These are phyloP conservation scores for Penstemon barbatus DNA, from an alignment of 257 asterid genomes.

Conservation along the genomic window DNA sequence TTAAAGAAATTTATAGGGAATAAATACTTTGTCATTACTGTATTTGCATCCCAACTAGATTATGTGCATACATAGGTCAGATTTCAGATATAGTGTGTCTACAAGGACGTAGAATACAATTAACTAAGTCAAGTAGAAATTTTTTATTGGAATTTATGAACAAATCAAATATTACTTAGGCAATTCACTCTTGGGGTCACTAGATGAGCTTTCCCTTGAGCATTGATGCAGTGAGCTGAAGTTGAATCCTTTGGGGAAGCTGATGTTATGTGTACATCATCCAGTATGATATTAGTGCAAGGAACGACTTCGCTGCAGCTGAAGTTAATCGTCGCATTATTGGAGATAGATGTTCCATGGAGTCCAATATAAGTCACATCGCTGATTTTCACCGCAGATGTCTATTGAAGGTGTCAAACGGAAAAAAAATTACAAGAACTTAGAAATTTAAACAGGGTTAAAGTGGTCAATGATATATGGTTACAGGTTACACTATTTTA, in stretches of 20 bases:
- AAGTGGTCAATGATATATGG: background rate
- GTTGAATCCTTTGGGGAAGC: constrained; percentile 9
- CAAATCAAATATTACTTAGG: background rate
- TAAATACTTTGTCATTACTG: no score
- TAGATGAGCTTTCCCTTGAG: constrained; percentile 33
- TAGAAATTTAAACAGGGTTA: background rate
- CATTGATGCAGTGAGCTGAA: constrained; percentile 38
- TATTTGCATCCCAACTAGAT: no score
- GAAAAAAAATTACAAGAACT: background rate
- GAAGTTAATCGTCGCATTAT: constrained; percentile 37
- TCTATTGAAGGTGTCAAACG: constrained; percentile 19
- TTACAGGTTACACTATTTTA: no score
- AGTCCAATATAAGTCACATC: constrained; percentile 40
- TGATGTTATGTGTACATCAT: constrained; percentile 40
- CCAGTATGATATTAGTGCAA: constrained; percentile 41
- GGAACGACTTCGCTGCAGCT: constrained; percentile 48
- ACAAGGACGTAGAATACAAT: no score
- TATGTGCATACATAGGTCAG: no score
- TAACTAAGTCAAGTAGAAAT: no score
- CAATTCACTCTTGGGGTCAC: constrained; percentile 35
- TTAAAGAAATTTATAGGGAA: no score
- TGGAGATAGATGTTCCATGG: constrained; percentile 40
- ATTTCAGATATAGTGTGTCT: no score
- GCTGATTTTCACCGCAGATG: constrained; percentile 47
- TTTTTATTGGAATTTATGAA: no score